A percentile compares a stretch with the other conserved stretches of the same genome.
These are phyloP conservation scores for Maudiozyma serrabonitensis DNA, from an alignment of 805 yeast genomes.

Conservation along the genomic window DNA sequence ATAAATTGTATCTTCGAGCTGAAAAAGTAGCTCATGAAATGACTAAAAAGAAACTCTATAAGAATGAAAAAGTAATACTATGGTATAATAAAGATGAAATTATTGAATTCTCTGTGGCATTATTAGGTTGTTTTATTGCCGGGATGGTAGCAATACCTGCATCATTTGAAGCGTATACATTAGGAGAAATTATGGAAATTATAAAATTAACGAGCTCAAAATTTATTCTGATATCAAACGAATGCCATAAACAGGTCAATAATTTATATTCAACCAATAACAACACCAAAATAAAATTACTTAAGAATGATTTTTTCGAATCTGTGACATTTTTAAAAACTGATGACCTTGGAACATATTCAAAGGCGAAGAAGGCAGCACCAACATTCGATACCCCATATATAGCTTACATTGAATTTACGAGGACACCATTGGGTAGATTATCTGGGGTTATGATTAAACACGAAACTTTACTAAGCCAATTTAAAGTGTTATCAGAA, in stretches of 20 bases:
- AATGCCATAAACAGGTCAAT: conserved; percentile 67
- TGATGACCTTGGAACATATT: conserved; percentile 71
- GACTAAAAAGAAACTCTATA: conserved; percentile 35
- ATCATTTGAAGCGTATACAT: conserved; percentile 54
- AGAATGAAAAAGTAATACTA: conserved; percentile 76
- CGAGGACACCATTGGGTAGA: conserved; percentile 84
- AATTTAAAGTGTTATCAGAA: conserved; percentile 66
- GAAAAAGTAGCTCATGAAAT: conserved; percentile 67
- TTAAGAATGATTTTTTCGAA: conserved; percentile 23
- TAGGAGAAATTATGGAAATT: conserved; percentile 61
- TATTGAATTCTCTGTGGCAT: conserved; percentile 74
- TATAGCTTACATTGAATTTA: conserved; percentile 86
- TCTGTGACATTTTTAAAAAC: conserved; percentile 46
- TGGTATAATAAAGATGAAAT: conserved; percentile 79
- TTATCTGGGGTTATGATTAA: conserved; percentile 88
- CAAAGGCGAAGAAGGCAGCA: conserved; percentile 45
- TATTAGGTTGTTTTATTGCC: conserved; percentile 86
- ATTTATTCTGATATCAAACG: conserved; percentile 70
- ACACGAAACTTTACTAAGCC: conserved; percentile 80
- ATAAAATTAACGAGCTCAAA: conserved; percentile 68
- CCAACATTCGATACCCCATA: conserved; percentile 70
- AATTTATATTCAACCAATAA: conserved; percentile 40
- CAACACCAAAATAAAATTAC: conserved; percentile 22
- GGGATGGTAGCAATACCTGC: conserved; percentile 94
- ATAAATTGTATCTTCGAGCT: conserved; percentile 68